Conservation (phyloP, 768 basidiomycete genomes). For the Hygrocybe coccinea region DNA sequence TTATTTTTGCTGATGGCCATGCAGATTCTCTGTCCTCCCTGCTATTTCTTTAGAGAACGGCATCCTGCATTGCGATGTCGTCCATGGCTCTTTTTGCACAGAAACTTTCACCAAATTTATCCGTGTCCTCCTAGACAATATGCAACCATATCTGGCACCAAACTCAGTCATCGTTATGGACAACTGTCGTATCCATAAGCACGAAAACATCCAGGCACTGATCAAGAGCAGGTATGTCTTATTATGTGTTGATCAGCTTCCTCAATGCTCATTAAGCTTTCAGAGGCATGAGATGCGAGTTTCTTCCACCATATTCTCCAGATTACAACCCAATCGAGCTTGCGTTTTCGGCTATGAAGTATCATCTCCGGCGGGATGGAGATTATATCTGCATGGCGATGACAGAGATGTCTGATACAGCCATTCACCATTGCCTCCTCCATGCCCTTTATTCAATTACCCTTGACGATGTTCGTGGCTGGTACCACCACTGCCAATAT, state of each 20-base stretch:
- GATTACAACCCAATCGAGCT: slow-evolving; percentile 30
- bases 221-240: background rate
- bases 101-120: background rate
- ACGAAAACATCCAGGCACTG: background rate
- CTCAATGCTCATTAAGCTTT: background rate
- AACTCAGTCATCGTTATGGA: slow-evolving; percentile 34
- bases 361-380: slow-evolving; percentile 14
- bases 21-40: background rate
- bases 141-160: slow-evolving; percentile 30
- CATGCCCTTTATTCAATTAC: background rate
- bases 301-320: slow-evolving; percentile 27
- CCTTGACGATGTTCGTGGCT: background rate
- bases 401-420: background rate
- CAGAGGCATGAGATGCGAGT: slow-evolving; percentile 14
- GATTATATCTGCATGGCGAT: slow-evolving; percentile 5
- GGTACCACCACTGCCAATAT: slow-evolving; percentile 8
- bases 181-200: slow-evolving; percentile 34
- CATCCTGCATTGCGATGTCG: background rate
- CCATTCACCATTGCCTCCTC: background rate
- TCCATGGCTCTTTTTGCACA: background rate
- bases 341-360: slow-evolving; percentile 20
- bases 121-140: slow-evolving; percentile 7
- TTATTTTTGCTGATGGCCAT: too few species aligned
- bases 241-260: background rate
- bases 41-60: background rate